These are phyloP conservation scores for Hanseniaspora clermontiae DNA, from an alignment of 805 yeast genomes.

Conservation along the genomic window DNA sequence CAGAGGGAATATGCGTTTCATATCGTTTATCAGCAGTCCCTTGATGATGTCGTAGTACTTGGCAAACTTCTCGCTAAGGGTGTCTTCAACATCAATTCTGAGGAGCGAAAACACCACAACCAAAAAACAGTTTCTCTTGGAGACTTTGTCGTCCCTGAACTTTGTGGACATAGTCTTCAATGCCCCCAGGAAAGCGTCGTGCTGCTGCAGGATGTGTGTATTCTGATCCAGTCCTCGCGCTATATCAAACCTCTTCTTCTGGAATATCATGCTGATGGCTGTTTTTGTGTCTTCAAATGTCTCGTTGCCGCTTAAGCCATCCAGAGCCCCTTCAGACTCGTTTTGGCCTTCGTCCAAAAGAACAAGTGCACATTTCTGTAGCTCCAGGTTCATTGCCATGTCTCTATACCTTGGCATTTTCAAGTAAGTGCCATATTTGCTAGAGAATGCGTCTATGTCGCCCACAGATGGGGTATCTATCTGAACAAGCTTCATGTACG, in stretches of 20 bases:
- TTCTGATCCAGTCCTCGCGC: neutral
- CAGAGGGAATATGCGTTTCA: neutral
- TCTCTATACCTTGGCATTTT: neutral
- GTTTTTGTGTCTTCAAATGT: neutral
- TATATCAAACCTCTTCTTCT: neutral
- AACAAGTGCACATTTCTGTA: neutral
- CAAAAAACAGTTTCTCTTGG: neutral
- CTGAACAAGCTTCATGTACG: neutral
- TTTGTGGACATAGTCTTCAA: neutral
- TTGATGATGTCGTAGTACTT: neutral
- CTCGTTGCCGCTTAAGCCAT: neutral
- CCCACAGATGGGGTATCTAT: neutral
- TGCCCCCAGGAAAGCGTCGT: neutral
- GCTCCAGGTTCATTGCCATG: neutral
- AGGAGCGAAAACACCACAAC: neutral
- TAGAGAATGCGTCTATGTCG: neutral
- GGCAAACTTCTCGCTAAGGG: neutral
- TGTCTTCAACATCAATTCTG: constrained; percentile 1
- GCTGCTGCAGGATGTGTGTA: neutral
- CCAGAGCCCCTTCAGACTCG: neutral
- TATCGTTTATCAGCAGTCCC: neutral
- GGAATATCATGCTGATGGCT: neutral
- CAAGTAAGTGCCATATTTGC: neutral
- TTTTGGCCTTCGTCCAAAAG: neutral
- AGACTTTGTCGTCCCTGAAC: neutral